Evolutionary conservation across 129 eudicot species (phyloP), one percentile per base, ranked within the genome.

Genomic region (Centaurea solstitialis): DNA sequence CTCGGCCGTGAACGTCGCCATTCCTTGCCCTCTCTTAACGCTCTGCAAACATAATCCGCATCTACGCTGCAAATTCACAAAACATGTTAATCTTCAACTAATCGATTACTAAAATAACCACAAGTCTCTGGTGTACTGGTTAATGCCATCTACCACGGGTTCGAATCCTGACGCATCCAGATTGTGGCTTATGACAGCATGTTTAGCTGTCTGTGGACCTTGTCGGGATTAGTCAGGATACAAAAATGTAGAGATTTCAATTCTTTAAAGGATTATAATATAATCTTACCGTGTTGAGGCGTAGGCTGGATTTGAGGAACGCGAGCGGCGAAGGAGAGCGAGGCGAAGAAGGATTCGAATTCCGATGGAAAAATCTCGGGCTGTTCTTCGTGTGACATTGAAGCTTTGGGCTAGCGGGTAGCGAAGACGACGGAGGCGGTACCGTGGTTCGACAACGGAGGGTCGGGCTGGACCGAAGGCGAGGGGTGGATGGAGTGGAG

Each of bases 1-100:
- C 78, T 92, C 99, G n/a, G 98, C 94, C 79, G 97, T 95, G 81
- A 91, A 92, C 20, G 86, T 89, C 8, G 99, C 98, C 80, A 83
- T 86, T 15, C 98, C 99, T 71, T 89, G 94, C 6, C 99, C 99
- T 20, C 86, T 80, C 80, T 91, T 95, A 61, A 93, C 87, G 30
- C 83, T 87, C 78, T 86, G 94, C n/a, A 86, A 76, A 45, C 99
- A 95, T 75, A 93, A 82, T 21, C 98, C 97, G 20, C 99, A 95
- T 59, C 94, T 89, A 57, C 86, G 62, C 93, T 87, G 97, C 83
- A 73, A 13, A 59, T 68, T 24, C 39, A 70, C 0, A 35, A 4
- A 57, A 40, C 23, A 28, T 4, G 18, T 2, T 22, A 17, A 26
- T 26, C 30, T 0, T 69, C 39, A 15, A 20, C 12, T 28, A 11